phyloP scores from a whole-genome alignment of 305 asterid genomes.

The Caryopteris hybrid region DNA sequence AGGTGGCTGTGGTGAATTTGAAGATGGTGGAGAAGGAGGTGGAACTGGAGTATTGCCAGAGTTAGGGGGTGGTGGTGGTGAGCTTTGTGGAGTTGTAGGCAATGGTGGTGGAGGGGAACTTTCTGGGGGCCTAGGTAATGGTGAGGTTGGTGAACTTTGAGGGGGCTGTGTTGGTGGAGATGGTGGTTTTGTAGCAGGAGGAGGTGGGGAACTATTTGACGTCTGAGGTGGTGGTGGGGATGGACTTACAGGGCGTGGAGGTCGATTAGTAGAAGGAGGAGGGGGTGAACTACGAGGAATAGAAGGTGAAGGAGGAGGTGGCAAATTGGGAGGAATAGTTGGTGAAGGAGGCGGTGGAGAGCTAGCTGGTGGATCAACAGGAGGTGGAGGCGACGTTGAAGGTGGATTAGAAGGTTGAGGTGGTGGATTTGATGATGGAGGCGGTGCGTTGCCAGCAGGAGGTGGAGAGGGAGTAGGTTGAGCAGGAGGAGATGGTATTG shows the following conservation, averaged over 20 bases:
- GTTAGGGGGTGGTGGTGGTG: constrained; percentile 36
- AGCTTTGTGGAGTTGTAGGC: constrained; percentile 26
- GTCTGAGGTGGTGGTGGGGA: constrained; percentile 23
- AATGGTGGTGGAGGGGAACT: constrained; percentile 27
- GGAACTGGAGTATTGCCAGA: constrained; percentile 36
- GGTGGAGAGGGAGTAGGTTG: constrained; percentile 29
- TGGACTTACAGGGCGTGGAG: constrained; percentile 14
- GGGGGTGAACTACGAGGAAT: constrained; percentile 28
- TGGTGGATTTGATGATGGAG: constrained; percentile 32
- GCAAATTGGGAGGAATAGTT: constrained; percentile 14
- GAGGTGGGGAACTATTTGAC: constrained; percentile 33
- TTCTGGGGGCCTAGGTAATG: constrained; percentile 24
- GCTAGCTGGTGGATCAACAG: constrained; percentile 17
- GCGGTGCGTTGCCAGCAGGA: constrained; percentile 1
- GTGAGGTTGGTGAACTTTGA: constrained; percentile 8
- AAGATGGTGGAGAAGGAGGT: constrained; percentile 26
- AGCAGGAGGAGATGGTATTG: constrained; percentile 24
- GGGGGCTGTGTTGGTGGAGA: constrained; percentile 15
- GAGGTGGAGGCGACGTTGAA: constrained; percentile 26
- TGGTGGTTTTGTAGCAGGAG: constrained; percentile 29
- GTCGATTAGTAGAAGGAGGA: constrained; percentile 26
- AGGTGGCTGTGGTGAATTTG: constrained; percentile 25
- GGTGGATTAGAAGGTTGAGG: constrained; percentile 30
- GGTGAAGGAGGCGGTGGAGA: constrained; percentile 35
- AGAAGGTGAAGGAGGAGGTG: constrained; percentile 36